Conservation (phyloP, 139 green algal species). For the Dunaliella primolecta region DNA sequence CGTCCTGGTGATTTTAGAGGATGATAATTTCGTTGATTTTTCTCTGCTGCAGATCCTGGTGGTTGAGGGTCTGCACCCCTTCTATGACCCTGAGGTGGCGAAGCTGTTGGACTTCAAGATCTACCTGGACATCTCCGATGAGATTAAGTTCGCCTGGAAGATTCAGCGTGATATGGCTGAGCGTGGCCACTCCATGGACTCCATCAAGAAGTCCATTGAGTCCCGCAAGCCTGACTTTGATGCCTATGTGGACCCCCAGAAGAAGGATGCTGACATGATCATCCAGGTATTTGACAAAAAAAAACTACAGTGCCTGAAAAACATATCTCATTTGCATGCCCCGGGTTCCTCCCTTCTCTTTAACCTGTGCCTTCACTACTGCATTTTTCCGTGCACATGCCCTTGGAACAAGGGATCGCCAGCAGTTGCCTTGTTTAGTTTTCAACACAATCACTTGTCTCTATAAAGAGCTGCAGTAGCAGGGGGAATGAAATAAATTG, state of each 20-base stretch:
- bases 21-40: too few species aligned
- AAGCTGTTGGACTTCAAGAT: conserved; percentile 98
- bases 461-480: too few species aligned
- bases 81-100: conserved; percentile 95
- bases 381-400: too few species aligned
- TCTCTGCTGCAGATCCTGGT: conserved; percentile 89
- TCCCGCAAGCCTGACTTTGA: conserved; percentile 99
- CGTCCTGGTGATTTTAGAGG: too few species aligned
- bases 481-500: too few species aligned
- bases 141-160: conserved; percentile 99
- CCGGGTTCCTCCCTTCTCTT: too few species aligned
- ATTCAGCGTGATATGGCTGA: conserved; percentile 99
- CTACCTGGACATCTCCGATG: conserved; percentile 99
- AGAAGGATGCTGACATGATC: conserved; percentile 96
- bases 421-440: too few species aligned
- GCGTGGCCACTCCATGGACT: conserved; percentile 96
- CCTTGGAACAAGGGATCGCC: too few species aligned
- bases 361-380: too few species aligned
- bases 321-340: too few species aligned
- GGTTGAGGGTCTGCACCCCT: conserved; percentile 99
- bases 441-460: too few species aligned
- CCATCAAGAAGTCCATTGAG: conserved; percentile 98
- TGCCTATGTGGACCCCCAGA: conserved; percentile 98
- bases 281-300: conserved; percentile 77
- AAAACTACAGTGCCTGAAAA: too few species aligned